Evolutionary conservation across 768 basidiomycete genomes (phyloP).

Genomic region (Auricularia sp.): DNA sequence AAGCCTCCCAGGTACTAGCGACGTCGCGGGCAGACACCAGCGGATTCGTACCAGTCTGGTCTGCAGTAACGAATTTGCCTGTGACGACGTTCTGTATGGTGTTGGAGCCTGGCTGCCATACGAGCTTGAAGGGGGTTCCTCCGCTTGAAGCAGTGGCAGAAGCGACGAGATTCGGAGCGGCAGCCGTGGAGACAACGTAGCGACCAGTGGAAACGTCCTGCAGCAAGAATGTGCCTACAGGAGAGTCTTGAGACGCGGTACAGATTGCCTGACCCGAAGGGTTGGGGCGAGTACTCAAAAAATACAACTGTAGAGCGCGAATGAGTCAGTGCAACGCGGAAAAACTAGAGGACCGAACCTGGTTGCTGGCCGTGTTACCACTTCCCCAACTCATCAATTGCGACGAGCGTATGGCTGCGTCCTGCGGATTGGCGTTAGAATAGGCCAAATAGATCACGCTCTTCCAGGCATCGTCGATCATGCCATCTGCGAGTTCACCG

Average conservation of each 20-base stretch:
- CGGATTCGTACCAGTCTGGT: constrained; percentile 19
- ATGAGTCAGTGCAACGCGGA: neutral
- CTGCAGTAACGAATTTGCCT: constrained; percentile 24
- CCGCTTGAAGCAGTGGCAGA: constrained; percentile 13
- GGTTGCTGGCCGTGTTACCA: constrained; percentile 25
- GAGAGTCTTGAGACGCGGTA: constrained; percentile 17
- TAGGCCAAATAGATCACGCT: constrained; percentile 26
- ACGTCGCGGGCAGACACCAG: constrained; percentile 20
- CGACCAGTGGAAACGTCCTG: constrained; percentile 17
- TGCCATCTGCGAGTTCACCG: constrained; percentile 15
- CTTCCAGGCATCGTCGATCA: constrained; percentile 27
- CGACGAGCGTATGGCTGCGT: constrained; percentile 21
- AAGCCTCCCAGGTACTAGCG: constrained; percentile 23
- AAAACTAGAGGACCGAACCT: constrained; percentile 7
- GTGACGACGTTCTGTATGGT: constrained; percentile 19
- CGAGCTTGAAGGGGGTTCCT: constrained; percentile 20
- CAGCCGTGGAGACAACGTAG: constrained; percentile 17
- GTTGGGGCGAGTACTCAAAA: constrained; percentile 24
- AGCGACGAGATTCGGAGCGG: constrained; percentile 19
- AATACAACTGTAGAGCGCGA: constrained; percentile 14
- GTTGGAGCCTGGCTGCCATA: constrained; percentile 23
- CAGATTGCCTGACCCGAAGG: constrained; percentile 19
- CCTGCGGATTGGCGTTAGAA: constrained; percentile 19
- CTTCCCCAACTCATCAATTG: constrained; percentile 25
- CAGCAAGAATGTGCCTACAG: constrained; percentile 23